Evolutionary conservation across 148 eudicot genomes (phyloP).

Genomic region (Amaranthus palmeri): DNA sequence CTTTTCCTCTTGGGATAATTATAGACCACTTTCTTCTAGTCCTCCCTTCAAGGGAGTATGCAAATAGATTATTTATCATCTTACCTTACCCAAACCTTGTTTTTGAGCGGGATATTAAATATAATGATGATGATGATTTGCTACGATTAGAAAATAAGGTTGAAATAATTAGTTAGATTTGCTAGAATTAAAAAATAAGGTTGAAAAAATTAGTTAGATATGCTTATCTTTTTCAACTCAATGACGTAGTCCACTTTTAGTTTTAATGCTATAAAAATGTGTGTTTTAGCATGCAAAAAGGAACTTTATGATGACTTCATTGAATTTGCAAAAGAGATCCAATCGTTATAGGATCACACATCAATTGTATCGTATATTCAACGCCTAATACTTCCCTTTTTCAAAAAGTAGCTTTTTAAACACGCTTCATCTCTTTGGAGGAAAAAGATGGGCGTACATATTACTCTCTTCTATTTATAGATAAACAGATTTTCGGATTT

Average conservation of each 20-base stretch:
- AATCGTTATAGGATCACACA: neutral
- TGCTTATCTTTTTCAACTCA: neutral
- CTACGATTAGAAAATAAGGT: neutral
- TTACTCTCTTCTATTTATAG: no score
- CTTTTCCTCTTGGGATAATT: no score
- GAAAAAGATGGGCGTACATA: no score
- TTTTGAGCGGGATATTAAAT: no score
- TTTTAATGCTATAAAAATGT: neutral
- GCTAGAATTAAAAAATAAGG: neutral
- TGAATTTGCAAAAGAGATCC: neutral
- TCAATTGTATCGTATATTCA: neutral
- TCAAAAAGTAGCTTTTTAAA: neutral
- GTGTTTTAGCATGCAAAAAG: neutral
- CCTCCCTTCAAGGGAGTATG: no score
- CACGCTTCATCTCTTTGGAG: neutral
- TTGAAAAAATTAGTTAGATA: neutral
- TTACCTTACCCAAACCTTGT: no score
- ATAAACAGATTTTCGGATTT: no score
- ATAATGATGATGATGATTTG: neutral
- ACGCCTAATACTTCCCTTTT: neutral
- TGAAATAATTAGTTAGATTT: neutral
- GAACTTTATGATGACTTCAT: neutral
- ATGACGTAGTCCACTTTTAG: neutral
- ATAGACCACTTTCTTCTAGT: no score
- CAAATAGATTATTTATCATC: no score